Conservation (phyloP, 163 green algal genomes). For the Picocystis sp. region DNA sequence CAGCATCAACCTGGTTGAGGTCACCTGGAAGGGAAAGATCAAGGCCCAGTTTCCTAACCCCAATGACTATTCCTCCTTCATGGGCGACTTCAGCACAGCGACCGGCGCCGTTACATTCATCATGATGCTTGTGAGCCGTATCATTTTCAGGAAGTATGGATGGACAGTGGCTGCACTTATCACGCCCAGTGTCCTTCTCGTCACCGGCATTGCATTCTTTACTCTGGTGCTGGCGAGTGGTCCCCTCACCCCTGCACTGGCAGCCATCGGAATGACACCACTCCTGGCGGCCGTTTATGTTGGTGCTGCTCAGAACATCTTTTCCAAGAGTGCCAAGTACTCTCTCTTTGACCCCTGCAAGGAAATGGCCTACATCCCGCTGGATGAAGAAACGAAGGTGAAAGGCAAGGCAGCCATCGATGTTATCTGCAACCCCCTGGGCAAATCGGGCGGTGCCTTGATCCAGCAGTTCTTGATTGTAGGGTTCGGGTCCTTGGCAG, state of each 20-base stretch:
- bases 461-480: slow-evolving; percentile 98
- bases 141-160: slow-evolving; percentile 90
- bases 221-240: slow-evolving; percentile 62
- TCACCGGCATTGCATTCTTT: slow-evolving; percentile 93
- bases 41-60: slow-evolving; percentile 98
- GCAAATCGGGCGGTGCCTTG: slow-evolving; percentile 72
- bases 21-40: slow-evolving; percentile 99
- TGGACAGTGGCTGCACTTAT: slow-evolving; percentile 88
- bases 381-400: slow-evolving; percentile 78
- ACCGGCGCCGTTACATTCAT: slow-evolving; percentile 86
- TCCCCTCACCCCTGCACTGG: slow-evolving; percentile 55
- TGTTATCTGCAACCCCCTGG: slow-evolving; percentile 96
- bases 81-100: slow-evolving; percentile 92
- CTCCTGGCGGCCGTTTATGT: slow-evolving; percentile 88
- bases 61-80: slow-evolving; percentile 97
- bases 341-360: slow-evolving; percentile 98
- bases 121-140: slow-evolving; percentile 89
- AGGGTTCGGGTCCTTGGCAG: slow-evolving; percentile 85
- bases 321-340: slow-evolving; percentile 97
- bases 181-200: slow-evolving; percentile 82
- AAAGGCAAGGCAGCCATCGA: slow-evolving; percentile 98
- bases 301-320: slow-evolving; percentile 93
- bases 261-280: slow-evolving; percentile 67
- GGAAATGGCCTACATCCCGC: slow-evolving; percentile 98
- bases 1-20: slow-evolving; percentile 98